These are phyloP conservation scores for Prinsepia uniflora DNA, from an alignment of 306 rosid genomes.

Conservation along the genomic window DNA sequence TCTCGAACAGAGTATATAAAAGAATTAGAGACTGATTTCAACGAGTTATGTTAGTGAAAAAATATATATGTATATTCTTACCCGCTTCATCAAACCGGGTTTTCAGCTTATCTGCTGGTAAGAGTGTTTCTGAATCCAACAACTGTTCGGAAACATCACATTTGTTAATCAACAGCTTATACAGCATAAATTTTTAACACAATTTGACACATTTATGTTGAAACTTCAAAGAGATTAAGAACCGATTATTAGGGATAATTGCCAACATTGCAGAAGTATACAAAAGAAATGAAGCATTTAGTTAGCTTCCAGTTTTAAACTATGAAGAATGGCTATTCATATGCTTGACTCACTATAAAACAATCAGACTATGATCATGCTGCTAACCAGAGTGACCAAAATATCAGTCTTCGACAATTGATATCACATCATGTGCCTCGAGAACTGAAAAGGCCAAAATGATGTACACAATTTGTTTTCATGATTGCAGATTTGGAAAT, in stretches of 20 bases:
- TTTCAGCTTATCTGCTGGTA: constrained; percentile 67
- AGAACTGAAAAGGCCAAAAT: not conserved
- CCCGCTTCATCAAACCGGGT: constrained; percentile 70
- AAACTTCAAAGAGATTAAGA: not conserved
- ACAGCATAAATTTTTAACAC: not conserved
- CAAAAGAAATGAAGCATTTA: not conserved
- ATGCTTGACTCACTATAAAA: not conserved
- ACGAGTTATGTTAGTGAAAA: not conserved
- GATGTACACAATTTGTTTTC: not conserved
- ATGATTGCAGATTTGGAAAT: not conserved
- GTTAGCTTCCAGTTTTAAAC: not conserved
- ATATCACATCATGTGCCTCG: not conserved
- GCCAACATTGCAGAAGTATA: not conserved
- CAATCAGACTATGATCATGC: not conserved
- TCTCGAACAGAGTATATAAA: too few species aligned
- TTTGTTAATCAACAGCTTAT: constrained; percentile 3
- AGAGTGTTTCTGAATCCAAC: constrained; percentile 71
- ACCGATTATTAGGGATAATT: not conserved
- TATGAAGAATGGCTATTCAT: not conserved
- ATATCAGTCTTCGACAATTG: not conserved
- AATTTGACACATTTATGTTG: not conserved
- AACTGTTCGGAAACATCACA: constrained; percentile 39
- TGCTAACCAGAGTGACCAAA: not conserved
- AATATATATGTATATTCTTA: constrained; percentile 7
- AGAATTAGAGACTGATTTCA: too few species aligned